Evolutionary conservation across 371 early-diverging fungal genomes (phyloP).

Genomic region (Lichtheimia ramosa): DNA sequence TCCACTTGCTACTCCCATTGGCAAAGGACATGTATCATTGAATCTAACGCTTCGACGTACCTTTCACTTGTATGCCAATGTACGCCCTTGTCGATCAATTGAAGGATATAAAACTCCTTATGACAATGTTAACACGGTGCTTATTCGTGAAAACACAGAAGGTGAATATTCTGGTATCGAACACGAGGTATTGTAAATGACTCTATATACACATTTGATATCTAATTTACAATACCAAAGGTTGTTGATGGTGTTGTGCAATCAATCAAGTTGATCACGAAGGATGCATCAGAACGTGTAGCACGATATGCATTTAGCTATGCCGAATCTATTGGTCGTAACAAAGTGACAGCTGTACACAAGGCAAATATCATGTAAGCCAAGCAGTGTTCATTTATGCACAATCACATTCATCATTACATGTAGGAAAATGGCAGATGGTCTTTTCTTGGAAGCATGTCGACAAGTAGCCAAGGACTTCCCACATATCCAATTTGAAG

Average conservation of each 20-base stretch:
- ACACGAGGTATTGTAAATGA: slow-evolving; percentile 68
- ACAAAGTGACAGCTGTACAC: slow-evolving; percentile 94
- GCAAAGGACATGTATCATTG: slow-evolving; percentile 98
- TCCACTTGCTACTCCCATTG: slow-evolving; percentile 96
- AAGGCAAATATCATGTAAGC: slow-evolving; percentile 73
- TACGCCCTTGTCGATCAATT: slow-evolving; percentile 95
- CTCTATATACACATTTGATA: not conserved
- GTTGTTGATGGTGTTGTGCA: slow-evolving; percentile 97
- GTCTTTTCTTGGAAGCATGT: slow-evolving; percentile 94
- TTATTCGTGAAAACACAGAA: slow-evolving; percentile 99
- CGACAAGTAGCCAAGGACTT: slow-evolving; percentile 89
- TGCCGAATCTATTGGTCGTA: slow-evolving; percentile 86
- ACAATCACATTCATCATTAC: not conserved
- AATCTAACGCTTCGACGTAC: slow-evolving; percentile 96
- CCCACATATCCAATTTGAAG: slow-evolving; percentile 91
- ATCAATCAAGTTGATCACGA: slow-evolving; percentile 97
- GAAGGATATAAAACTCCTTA: slow-evolving; percentile 95
- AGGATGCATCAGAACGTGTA: slow-evolving; percentile 92
- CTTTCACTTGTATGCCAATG: slow-evolving; percentile 98
- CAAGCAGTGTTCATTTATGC: not conserved
- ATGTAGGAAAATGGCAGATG: slow-evolving; percentile 89
- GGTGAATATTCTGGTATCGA: slow-evolving; percentile 99
- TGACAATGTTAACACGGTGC: slow-evolving; percentile 94
- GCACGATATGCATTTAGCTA: slow-evolving; percentile 96
- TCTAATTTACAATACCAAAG: slow-evolving; percentile 18